Base-by-base conservation (phyloP, 495 filamentous ascomycete genomes). In the Neurospora terricola region DNA sequence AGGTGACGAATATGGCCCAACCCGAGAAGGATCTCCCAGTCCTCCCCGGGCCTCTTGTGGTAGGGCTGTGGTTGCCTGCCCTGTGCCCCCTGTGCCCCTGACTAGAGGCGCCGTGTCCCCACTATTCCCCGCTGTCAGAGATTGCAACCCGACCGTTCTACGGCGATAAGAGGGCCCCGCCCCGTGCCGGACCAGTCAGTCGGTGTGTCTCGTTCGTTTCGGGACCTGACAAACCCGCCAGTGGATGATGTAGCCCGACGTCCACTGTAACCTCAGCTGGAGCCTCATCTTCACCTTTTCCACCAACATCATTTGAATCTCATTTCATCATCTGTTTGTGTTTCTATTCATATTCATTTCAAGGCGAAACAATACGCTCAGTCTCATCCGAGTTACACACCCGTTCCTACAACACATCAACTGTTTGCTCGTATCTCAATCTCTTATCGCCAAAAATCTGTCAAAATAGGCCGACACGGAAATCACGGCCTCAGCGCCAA, bases 391-490 rank as follows among this genome's bases (percentile, higher is more conserved):
- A 62, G 11, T 30, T 14, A 62, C 54, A 62, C 54, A 14, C 16
- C 54, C 14, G 27, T 66, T 34, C 7, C 30, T 66, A 18, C 12
- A 18, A 30, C 3, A 34, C 27, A 34, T 36, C 14, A 2, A 66
- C 27, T 5, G 14, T 34, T 34, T 18, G 27, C 30, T 66, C 54
- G 2, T 30, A 30, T 30, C 23, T 16, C 23, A 16, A 5, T 6
- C 23, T 16, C 23, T 62, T 62, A 62, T 30, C 23, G 54, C 23
- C 54, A 3, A 9, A 34, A 38, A 48, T 3, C 38, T 68, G 76
- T 71, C 78, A 78, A 78, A 54, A 80, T 78, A 77, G 78, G 78
- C 69, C 74, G 74, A 30, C 62, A 71, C 34, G 71, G 72, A 69
- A 69, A 72, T 37, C 72, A 34, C 54, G 54, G 76, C 68, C 48